Conservation (phyloP, 768 basidiomycete species). For the Crassisporium funariophilum region DNA sequence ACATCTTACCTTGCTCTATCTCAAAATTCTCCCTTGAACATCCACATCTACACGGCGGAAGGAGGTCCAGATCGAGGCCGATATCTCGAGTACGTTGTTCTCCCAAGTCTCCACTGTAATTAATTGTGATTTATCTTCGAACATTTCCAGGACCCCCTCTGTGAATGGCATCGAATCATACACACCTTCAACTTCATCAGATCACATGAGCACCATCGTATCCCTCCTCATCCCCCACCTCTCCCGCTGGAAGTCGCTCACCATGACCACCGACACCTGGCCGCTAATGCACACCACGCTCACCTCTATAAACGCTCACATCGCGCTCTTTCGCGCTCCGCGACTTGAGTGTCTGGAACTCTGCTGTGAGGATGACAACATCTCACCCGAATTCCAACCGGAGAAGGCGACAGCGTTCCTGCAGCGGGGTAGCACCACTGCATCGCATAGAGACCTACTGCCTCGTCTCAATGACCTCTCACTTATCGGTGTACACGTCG, state of each 20-base stretch:
- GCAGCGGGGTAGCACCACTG: slow-evolving; percentile 22
- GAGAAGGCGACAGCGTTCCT: slow-evolving; percentile 37
- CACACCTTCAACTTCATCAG: slow-evolving; percentile 36
- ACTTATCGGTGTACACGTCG: slow-evolving; percentile 59
- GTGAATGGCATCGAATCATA: slow-evolving; percentile 28
- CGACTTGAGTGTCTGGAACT: slow-evolving; percentile 52
- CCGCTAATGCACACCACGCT: slow-evolving; percentile 60
- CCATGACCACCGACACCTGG: slow-evolving; percentile 57
- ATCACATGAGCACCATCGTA: slow-evolving; percentile 48
- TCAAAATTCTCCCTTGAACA: slow-evolving; percentile 49
- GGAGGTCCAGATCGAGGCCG: slow-evolving; percentile 63
- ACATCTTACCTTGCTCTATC: slow-evolving; percentile 48
- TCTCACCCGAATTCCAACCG: slow-evolving; percentile 46
- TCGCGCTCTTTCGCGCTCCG: slow-evolving; percentile 38
- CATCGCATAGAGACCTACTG: slow-evolving; percentile 29
- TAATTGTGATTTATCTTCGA: slow-evolving; percentile 3
- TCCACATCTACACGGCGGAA: slow-evolving; percentile 59
- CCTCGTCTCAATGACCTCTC: slow-evolving; percentile 52
- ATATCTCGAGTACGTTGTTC: slow-evolving; percentile 40
- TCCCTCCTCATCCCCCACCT: slow-evolving; percentile 53
- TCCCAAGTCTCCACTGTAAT: slow-evolving; percentile 2
- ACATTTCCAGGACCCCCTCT: slow-evolving; percentile 28
- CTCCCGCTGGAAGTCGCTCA: slow-evolving; percentile 52
- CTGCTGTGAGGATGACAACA: slow-evolving; percentile 59
- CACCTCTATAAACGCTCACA: slow-evolving; percentile 39